Evolutionary conservation across 2,329 filamentous ascomycete genomes (phyloP), one percentile per base, ranked within the genome.

Genomic region (Fusarium devonianum): DNA sequence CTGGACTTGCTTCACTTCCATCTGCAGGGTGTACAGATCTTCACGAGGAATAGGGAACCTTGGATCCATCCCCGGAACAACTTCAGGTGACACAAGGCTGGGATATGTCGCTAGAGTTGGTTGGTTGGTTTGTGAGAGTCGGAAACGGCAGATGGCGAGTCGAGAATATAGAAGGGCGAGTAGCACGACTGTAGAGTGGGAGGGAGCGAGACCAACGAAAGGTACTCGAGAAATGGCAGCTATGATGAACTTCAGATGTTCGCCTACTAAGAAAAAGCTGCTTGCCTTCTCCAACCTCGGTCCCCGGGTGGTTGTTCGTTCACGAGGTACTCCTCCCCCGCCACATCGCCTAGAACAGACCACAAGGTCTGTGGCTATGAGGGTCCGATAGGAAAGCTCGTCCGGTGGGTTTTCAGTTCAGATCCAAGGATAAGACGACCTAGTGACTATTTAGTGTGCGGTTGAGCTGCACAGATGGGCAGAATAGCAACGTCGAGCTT

Each of bases 1-100:
- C 63, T 88, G 84, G 52, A 88, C 77, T 71, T 87, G 82, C 71
- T 85, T 87, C 67, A 88, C 74, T 74, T 88, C 84, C 82, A 87
- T 86, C 73, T 87, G 84, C 71, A 88, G 77, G 78, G 77, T 81
- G 69, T 85, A 84, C 66, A 87, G 75, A 72, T 87, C 84, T 76
- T 87, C 84, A 67, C 83, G 81, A 63, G 78, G 77, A 60, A 79
- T 75, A 35, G 78, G 68, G 66, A 84, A 84, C 62, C 83, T 81
- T 58, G 80, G 73, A 81, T 88, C 85, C 85, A 88, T 88, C 60
- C 80, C 82, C 71, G 53, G 30, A 34, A 41, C 41, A 41, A 32
- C 30, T 37, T 30, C 26, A 25, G 28, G 30, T 33, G 40, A 36
- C 17, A 43, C 33, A 28, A 37, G 16, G 10, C 37, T 28, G 21